A percentile compares a stretch with the other conserved stretches of the same genome.
These are phyloP conservation scores for Leishmania tropica DNA, from an alignment of 208 protist genomes.

Conservation along the genomic window DNA sequence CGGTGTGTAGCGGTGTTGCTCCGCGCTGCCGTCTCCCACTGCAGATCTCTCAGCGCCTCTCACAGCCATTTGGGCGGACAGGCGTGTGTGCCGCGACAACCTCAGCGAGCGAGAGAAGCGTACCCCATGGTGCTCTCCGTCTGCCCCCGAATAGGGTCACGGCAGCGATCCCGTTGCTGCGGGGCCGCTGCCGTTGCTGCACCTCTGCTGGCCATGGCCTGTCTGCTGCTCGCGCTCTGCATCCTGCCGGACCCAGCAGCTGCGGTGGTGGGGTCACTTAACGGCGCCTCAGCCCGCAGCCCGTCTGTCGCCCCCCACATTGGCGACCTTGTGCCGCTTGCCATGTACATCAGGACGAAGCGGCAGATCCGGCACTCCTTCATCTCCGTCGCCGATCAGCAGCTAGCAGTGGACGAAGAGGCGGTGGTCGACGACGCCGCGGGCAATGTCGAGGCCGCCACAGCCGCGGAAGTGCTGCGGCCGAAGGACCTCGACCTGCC, in stretches of 20 bases:
- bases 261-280: neutral
- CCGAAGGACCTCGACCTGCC: conserved; percentile 19
- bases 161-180: neutral
- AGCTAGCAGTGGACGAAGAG: conserved; percentile 14
- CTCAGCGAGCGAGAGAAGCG: neutral
- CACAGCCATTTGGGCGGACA: neutral
- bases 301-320: conserved; percentile 15
- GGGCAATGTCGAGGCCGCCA: conserved; percentile 12
- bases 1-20: neutral
- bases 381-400: conserved; percentile 9
- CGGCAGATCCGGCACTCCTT: conserved; percentile 26
- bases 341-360: conserved; percentile 58
- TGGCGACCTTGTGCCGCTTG: conserved; percentile 65
- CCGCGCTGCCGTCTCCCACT: neutral
- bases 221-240: neutral
- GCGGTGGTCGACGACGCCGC: conserved; percentile 18
- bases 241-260: neutral
- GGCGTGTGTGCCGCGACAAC: neutral
- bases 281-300: neutral
- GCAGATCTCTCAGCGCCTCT: neutral
- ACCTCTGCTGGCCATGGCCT: neutral
- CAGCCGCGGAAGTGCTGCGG: conserved; percentile 13
- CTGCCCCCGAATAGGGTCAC: neutral
- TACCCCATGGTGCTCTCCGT: neutral
- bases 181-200: neutral